A percentile compares a stretch with the other conserved stretches of the same genome.
phyloP scores from a whole-genome alignment of 1,284 basidiomycete species.

The Inonotus obliquus region DNA sequence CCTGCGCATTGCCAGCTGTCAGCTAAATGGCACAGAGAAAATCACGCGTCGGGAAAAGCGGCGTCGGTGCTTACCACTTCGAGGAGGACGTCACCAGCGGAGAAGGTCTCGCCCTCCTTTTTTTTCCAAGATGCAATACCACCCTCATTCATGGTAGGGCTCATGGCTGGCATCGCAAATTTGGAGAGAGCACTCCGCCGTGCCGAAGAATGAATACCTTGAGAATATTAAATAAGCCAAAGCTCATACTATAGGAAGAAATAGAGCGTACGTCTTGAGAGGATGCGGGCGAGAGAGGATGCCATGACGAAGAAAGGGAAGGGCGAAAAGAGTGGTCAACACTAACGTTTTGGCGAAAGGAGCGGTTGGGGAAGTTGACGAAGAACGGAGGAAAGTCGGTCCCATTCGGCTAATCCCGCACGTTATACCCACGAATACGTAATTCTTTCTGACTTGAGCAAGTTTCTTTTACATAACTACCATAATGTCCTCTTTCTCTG shows the following conservation, averaged over 20 bases:
- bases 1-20: slow-evolving; percentile 43
- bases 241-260: neutral
- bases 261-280: slow-evolving; percentile 55
- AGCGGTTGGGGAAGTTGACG: slow-evolving; percentile 3
- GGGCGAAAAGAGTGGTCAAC: slow-evolving; percentile 2
- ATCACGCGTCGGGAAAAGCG: slow-evolving; percentile 5
- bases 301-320: slow-evolving; percentile 42
- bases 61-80: slow-evolving; percentile 71
- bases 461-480: too few species aligned
- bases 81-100: slow-evolving; percentile 88
- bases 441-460: neutral
- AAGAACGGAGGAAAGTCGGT: neutral
- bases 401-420: neutral
- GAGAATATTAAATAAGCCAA: neutral
- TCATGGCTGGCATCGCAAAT: slow-evolving; percentile 99
- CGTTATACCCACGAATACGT: neutral
- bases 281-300: slow-evolving; percentile 58
- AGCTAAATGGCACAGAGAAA: slow-evolving; percentile 17
- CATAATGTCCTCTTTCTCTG: slow-evolving; percentile 32
- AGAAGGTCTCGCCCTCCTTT: slow-evolving; percentile 89
- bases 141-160: slow-evolving; percentile 99
- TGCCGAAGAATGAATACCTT: slow-evolving; percentile 82
- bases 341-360: slow-evolving; percentile 4
- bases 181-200: slow-evolving; percentile 76
- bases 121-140: slow-evolving; percentile 98